Base-by-base conservation (phyloP, 768 basidiomycete species). In the Mycena capillaripes region DNA sequence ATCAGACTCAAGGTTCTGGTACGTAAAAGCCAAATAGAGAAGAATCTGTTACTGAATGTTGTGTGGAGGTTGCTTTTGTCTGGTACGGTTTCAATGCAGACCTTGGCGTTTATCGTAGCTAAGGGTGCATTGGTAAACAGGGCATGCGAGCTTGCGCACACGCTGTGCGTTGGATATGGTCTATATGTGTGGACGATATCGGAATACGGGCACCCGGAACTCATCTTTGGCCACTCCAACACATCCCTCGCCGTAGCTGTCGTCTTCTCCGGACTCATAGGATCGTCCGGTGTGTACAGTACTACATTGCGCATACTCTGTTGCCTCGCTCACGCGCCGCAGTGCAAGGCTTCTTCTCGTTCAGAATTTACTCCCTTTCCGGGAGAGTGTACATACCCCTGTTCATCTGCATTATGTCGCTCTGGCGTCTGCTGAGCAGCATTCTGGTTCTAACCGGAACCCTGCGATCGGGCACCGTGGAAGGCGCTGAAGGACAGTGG, bases 1-100 rank as follows among this genome's bases (percentile, higher is more conserved):
- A n/a, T n/a, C n/a, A n/a, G n/a, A n/a, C n/a, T 57, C 56, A 57
- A 36, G 56, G 32, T 34, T 57, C 21, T 57, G 56, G 56, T 57
- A n/a, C 9, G 56, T 57, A n/a, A 57, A 57, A 36, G 25, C 56
- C 32, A n/a, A 57, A 36, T 57, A 32, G 17, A 57, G 7, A n/a
- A 57, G 32, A 60, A 46, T 29, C 27, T 44, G 59, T 46, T 36
- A 57, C 34, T 57, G 32, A 57, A 21, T 36, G 19, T 57, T n/a
- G 19, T 57, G 32, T 9, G 52, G 21, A 57, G 56, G 56, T 57
- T 57, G 56, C 56, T n/a, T 57, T 57, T 57, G 56, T 57, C 6
- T 57, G 56, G 56, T 36, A 36, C 2, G 32, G n/a, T n/a, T n/a
- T 25, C 10, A 6, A 36, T 60, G 25, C 42, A n/a, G 36, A 46